Percentiles rank a stretch among this genome's conserved stretches.
Conservation (phyloP, 1,284 basidiomycete species). For the Melampsora americana region DNA sequence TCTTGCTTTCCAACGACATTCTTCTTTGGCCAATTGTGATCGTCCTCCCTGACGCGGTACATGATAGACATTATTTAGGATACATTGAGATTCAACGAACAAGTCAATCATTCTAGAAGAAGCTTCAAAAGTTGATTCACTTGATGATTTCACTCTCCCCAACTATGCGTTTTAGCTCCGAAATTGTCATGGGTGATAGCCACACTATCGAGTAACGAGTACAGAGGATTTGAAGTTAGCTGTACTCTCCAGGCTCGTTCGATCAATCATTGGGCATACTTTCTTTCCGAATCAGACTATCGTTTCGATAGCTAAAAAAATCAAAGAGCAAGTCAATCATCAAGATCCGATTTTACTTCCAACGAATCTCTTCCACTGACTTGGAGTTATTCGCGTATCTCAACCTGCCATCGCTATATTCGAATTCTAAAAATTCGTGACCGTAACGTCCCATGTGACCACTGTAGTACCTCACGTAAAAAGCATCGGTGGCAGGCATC, state of each 20-base stretch:
- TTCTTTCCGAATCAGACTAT: conserved; percentile 95
- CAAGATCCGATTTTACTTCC: no score
- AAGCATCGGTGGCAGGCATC: conserved; percentile 32
- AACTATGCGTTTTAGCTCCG: conserved; percentile 92
- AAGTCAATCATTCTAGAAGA: conserved; percentile 7
- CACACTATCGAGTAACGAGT: conserved; percentile 67
- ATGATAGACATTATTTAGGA: neutral
- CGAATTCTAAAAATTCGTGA: conserved; percentile 83
- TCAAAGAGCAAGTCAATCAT: neutral
- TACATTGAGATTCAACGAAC: conserved; percentile 25
- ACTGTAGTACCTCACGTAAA: conserved; percentile 39
- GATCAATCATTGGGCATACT: conserved; percentile 61
- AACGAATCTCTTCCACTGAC: conserved; percentile 39
- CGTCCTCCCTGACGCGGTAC: conserved; percentile 75
- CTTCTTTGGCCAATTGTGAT: conserved; percentile 96
- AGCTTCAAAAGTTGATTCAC: conserved; percentile 58
- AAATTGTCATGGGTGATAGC: conserved; percentile 82
- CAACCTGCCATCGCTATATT: conserved; percentile 91
- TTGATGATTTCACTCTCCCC: conserved; percentile 91
- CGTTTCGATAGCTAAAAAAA: conserved; percentile 74
- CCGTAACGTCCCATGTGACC: conserved; percentile 49
- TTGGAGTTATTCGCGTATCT: conserved; percentile 99
- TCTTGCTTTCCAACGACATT: conserved; percentile 98
- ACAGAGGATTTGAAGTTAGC: conserved; percentile 9
- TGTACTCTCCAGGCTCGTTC: neutral